A percentile compares a stretch with the other conserved stretches of the same genome.
phyloP scores from a whole-genome alignment of 352 stramenopile genomes.

The Phytophthora pini region DNA sequence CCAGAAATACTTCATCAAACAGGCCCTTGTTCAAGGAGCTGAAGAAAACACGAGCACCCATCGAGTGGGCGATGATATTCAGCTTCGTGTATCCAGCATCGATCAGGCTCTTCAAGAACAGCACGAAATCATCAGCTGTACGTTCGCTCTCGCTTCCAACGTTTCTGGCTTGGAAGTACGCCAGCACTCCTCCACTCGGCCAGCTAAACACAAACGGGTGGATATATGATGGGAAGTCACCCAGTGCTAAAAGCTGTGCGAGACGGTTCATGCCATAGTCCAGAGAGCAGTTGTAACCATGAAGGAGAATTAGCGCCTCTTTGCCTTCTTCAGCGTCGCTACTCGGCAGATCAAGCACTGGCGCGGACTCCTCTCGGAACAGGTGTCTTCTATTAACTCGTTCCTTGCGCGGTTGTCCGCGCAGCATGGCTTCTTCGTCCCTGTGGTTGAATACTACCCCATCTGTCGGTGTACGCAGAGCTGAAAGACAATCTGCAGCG shows the following conservation, averaged over 20 bases:
- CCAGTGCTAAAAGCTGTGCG: constrained; percentile 65
- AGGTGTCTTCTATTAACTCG: constrained; percentile 33
- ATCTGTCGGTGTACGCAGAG: constrained; percentile 57
- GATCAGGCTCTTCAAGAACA: constrained; percentile 67
- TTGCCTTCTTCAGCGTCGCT: constrained; percentile 36
- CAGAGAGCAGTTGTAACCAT: constrained; percentile 77
- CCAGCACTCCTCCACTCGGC: constrained; percentile 63
- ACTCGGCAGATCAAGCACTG: constrained; percentile 31
- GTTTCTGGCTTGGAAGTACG: constrained; percentile 64
- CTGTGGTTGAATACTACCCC: constrained; percentile 57
- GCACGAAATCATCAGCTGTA: constrained; percentile 47
- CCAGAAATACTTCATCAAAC: constrained; percentile 53
- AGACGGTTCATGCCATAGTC: constrained; percentile 70
- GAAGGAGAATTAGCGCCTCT: constrained; percentile 70
- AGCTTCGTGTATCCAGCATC: constrained; percentile 67
- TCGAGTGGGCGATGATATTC: constrained; percentile 74
- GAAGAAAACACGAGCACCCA: constrained; percentile 71
- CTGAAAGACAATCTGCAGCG: constrained; percentile 46
- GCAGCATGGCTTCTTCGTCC: constrained; percentile 26
- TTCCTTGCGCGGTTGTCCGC: constrained; percentile 7
- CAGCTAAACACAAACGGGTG: constrained; percentile 83
- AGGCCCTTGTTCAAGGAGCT: constrained; percentile 50
- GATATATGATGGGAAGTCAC: constrained; percentile 66
- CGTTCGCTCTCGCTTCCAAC: constrained; percentile 53
- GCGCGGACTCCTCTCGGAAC: constrained; percentile 42